Conservation (phyloP, 2,329 filamentous ascomycete genomes). For the Hypoxylon sp. region DNA sequence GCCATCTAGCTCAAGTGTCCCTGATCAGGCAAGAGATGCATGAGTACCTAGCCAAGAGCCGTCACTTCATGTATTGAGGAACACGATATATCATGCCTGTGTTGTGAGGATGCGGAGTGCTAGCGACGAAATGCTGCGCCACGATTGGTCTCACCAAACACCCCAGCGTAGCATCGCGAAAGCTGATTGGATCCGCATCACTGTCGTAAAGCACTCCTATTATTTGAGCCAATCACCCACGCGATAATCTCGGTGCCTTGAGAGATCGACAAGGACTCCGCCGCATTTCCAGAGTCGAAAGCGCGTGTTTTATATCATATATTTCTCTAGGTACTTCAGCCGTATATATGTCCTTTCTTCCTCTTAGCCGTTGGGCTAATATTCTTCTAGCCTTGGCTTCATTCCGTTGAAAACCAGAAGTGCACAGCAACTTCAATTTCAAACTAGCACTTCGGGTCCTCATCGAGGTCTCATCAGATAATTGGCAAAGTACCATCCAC, state of each 20-base stretch:
- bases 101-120: conserved; percentile 5
- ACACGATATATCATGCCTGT: neutral
- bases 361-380: neutral
- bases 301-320: conserved; percentile 7
- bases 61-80: neutral
- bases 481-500: conserved; percentile 2
- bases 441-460: neutral
- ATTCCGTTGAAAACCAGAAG: neutral
- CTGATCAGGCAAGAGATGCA: neutral
- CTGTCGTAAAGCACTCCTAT: neutral
- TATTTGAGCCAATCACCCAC: conserved; percentile 31
- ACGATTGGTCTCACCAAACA: conserved; percentile 13
- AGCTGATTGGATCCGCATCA: conserved; percentile 25
- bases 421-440: neutral
- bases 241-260: conserved; percentile 45
- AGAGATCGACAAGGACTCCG: conserved; percentile 30
- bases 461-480: neutral
- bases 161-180: conserved; percentile 1
- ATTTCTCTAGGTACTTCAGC: neutral
- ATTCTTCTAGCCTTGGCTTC: conserved; percentile 1
- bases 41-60: neutral
- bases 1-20: neutral
- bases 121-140: conserved; percentile 34
- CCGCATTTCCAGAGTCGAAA: conserved; percentile 8
- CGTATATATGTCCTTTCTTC: conserved; percentile 26